Evolutionary conservation across 1,284 basidiomycete genomes (phyloP).

Genomic region (Ustilago tritici): DNA sequence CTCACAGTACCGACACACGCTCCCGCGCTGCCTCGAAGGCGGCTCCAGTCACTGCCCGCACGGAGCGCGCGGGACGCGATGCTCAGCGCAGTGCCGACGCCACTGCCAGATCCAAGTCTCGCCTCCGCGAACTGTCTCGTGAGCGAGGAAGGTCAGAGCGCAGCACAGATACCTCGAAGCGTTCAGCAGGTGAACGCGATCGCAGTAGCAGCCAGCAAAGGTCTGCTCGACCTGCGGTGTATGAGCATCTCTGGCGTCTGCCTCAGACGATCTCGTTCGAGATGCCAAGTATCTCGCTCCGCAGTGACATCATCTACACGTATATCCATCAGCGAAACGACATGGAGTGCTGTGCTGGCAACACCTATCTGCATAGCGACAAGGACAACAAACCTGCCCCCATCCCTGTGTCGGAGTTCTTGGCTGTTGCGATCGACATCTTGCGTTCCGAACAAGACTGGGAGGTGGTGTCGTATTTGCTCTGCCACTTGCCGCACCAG

Average conservation of each 20-base stretch:
- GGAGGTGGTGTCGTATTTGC: slow-evolving; percentile 92
- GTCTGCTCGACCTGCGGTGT: slow-evolving; percentile 18
- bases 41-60: slow-evolving; percentile 9
- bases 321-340: slow-evolving; percentile 69
- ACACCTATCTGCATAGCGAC: slow-evolving; percentile 56
- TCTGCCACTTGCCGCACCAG: slow-evolving; percentile 91
- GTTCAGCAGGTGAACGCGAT: slow-evolving; percentile 57
- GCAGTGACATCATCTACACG: slow-evolving; percentile 73
- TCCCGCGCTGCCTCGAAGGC: slow-evolving; percentile 29
- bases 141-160: slow-evolving; percentile 45
- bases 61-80: slow-evolving; percentile 44
- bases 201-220: slow-evolving; percentile 73
- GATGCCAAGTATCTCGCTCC: slow-evolving; percentile 70
- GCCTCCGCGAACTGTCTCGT: slow-evolving; percentile 45
- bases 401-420: slow-evolving; percentile 84
- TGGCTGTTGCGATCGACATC: slow-evolving; percentile 78
- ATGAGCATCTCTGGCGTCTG: slow-evolving; percentile 77
- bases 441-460: slow-evolving; percentile 84
- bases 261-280: slow-evolving; percentile 82
- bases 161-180: slow-evolving; percentile 27
- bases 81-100: slow-evolving; percentile 40
- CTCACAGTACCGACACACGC: slow-evolving; percentile 13
- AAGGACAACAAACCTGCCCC: slow-evolving; percentile 49
- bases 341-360: slow-evolving; percentile 71
- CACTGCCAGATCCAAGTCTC: slow-evolving; percentile 33